Evolutionary conservation across 169 alveolate species (phyloP), one percentile per base, ranked within the genome.

Genomic region (Condylostoma magnum): DNA sequence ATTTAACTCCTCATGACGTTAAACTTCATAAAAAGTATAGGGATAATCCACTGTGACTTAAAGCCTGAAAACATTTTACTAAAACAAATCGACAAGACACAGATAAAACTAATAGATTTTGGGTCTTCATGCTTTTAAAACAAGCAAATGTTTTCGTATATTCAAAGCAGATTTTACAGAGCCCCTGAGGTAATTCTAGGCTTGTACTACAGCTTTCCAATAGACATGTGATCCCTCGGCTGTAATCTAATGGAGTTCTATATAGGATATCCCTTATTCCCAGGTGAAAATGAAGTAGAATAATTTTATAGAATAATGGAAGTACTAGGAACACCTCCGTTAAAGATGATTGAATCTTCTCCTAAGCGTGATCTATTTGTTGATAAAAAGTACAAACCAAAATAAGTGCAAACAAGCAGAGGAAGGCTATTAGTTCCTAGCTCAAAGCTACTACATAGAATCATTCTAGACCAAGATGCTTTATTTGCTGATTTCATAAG

Each of bases 21-120:
- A 22, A 33, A 70, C 22, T 86, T 76, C 76, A 48, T 83, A 55
- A 80, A 79, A 41, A 77, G 76, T 36, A 38, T 60, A 4, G 79
- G 84, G 31, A 81, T 88, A 1, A 84, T 88, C 0, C 94, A 88
- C 68, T 88, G 94, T 67, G 94, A 88, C 65, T 65, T 88, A 28
- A 88, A 88, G 55, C 94, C 94, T 2, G 94, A 88, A 73, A 88
- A 88, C 76, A 80, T 79, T 28, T 67, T 90, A 34, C 60, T 86
- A 25, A 83, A 80, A 8, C 71, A 79, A 55, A 72, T 69, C n/a
- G 66, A 67, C 33, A 56, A 70, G 51, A 71, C 80, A 28, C 82
- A 79, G 25, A 69, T 84, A 0, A 84, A 79, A 71, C 48, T 84
- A 41, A 80, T 84, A 10, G 91, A 84, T 77, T 79, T 84, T 76